Evolutionary conservation across 768 basidiomycete genomes (phyloP).

Genomic region (Mycena albidolilacea): DNA sequence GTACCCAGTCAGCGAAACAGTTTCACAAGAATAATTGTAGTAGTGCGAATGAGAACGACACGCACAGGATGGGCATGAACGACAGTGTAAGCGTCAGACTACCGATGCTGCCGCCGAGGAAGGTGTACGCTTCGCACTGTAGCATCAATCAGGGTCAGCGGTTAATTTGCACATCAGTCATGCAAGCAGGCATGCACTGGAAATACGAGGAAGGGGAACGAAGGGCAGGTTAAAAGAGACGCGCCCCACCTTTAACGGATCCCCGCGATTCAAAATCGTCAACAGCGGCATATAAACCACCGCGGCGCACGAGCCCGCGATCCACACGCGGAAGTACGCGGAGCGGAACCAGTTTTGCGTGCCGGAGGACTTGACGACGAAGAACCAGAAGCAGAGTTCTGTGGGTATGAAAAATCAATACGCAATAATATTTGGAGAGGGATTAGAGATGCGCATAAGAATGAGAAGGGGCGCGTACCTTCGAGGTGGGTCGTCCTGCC

Average conservation of each 20-base stretch:
- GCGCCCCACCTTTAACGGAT: slow-evolving; percentile 69
- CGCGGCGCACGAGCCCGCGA: slow-evolving; percentile 72
- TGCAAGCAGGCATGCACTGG: background rate
- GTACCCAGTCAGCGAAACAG: slow-evolving; percentile 14
- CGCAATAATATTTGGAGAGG: no score
- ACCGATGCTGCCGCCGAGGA: slow-evolving; percentile 78
- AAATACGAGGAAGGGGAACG: background rate
- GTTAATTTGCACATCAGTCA: background rate
- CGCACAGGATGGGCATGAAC: slow-evolving; percentile 80
- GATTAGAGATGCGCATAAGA: background rate
- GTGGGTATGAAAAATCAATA: slow-evolving; percentile 18
- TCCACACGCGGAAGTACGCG: slow-evolving; percentile 82
- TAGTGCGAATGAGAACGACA: background rate
- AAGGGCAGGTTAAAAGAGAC: no score
- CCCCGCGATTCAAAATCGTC: slow-evolving; percentile 71
- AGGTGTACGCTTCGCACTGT: slow-evolving; percentile 79
- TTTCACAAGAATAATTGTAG: no score
- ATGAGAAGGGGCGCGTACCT: slow-evolving; percentile 57
- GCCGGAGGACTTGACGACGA: slow-evolving; percentile 73
- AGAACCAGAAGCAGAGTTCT: slow-evolving; percentile 91
- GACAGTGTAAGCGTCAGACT: slow-evolving; percentile 79
- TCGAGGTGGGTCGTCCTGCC: slow-evolving; percentile 83
- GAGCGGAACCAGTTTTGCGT: slow-evolving; percentile 86
- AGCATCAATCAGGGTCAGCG: background rate
- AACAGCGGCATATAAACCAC: slow-evolving; percentile 79